Evolutionary conservation across 1,139 yeast species (phyloP).

Genomic region (Hemisphaericaspora xylanilytica): DNA sequence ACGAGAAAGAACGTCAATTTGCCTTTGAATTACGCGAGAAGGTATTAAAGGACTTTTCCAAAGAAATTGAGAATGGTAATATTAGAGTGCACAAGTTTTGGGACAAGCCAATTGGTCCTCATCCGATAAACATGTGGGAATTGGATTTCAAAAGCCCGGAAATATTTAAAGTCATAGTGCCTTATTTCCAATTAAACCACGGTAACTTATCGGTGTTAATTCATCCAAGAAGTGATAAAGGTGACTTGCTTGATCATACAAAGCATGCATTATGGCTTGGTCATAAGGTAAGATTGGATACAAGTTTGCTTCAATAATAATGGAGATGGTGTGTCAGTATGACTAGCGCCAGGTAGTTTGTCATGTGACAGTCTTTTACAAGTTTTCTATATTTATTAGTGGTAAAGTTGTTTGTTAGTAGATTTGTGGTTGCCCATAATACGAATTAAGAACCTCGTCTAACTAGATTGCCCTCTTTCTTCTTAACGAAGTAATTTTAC

Average conservation of each 20-base stretch:
- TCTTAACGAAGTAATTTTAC: too few relatives aligned
- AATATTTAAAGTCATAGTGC: slow-evolving; percentile 25
- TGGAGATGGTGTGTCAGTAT: too few relatives aligned
- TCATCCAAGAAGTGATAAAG: slow-evolving; percentile 48
- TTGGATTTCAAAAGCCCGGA: slow-evolving; percentile 36
- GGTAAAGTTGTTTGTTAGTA: too few relatives aligned
- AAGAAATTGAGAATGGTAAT: slow-evolving; percentile 42
- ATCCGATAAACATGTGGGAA: slow-evolving; percentile 49
- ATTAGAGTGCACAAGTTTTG: slow-evolving; percentile 47
- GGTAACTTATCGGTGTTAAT: slow-evolving; percentile 51
- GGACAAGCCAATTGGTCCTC: slow-evolving; percentile 58
- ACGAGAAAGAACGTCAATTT: slow-evolving; percentile 29
- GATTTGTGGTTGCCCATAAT: too few relatives aligned
- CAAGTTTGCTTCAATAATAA: slow-evolving; percentile 7
- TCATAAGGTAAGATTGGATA: slow-evolving; percentile 25
- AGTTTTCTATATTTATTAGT: too few relatives aligned
- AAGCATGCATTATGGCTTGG: slow-evolving; percentile 56
- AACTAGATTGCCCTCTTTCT: too few relatives aligned
- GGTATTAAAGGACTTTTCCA: slow-evolving; percentile 41
- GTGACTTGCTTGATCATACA: slow-evolving; percentile 50
- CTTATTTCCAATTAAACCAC: slow-evolving; percentile 50
- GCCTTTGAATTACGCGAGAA: slow-evolving; percentile 42
- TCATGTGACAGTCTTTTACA: too few relatives aligned
- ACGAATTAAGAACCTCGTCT: too few relatives aligned
- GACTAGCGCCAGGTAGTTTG: too few relatives aligned